A percentile compares a stretch with the other conserved stretches of the same genome.
Evolutionary conservation across 306 rosid genomes (phyloP).

Genomic region (Sophora flavescens): DNA sequence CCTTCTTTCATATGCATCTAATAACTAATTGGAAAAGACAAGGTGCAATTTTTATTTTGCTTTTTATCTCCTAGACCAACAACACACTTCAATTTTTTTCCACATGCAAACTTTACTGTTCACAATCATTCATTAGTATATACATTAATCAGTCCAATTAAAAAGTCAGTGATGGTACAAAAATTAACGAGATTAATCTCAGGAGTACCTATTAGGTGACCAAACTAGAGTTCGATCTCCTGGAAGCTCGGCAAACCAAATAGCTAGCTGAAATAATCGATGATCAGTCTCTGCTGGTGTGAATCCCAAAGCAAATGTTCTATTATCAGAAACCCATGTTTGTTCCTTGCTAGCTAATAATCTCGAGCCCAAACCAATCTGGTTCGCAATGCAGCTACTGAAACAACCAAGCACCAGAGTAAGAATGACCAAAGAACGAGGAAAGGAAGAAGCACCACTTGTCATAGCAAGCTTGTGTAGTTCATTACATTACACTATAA

Average conservation of each 20-base stretch:
- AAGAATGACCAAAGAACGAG: constrained; percentile 41
- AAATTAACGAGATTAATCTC: neutral
- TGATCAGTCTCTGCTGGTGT: constrained; percentile 47
- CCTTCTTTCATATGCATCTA: neutral
- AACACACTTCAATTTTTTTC: too few species aligned
- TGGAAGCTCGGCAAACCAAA: constrained; percentile 89
- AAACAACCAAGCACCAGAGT: constrained; percentile 44
- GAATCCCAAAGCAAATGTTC: constrained; percentile 92
- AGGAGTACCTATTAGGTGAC: constrained; percentile 75
- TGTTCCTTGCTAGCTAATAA: constrained; percentile 63
- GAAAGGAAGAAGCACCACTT: constrained; percentile 3
- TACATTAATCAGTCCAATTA: neutral
- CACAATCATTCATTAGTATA: neutral
- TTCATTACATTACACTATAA: neutral
- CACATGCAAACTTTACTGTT: neutral
- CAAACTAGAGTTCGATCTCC: constrained; percentile 78
- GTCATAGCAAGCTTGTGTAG: constrained; percentile 44
- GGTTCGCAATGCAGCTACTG: constrained; percentile 49
- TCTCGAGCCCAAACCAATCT: constrained; percentile 65
- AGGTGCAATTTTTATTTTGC: neutral
- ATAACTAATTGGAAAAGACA: neutral
- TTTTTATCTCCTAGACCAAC: neutral
- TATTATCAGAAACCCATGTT: constrained; percentile 74
- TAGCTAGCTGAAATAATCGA: constrained; percentile 55
- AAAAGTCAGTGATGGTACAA: neutral